Evolutionary conservation across 306 rosid genomes (phyloP).

Genomic region (Canavalia ensiformis): DNA sequence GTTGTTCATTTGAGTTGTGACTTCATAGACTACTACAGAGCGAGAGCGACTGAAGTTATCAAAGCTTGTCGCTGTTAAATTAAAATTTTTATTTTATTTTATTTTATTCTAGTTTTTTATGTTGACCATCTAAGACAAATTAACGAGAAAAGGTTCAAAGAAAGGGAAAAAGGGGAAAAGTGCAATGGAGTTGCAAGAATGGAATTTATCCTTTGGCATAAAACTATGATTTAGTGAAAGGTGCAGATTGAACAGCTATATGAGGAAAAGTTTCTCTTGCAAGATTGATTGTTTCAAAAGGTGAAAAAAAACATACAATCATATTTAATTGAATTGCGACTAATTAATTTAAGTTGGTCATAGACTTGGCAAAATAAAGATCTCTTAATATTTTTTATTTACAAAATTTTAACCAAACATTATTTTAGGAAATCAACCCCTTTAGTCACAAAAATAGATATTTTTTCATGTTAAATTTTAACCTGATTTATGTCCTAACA

Average conservation of each 20-base stretch:
- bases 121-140: not conserved
- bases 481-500: too few relatives aligned
- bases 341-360: too few relatives aligned
- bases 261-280: not conserved
- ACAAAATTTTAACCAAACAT: too few relatives aligned
- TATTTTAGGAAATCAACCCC: too few relatives aligned
- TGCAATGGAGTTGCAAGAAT: not conserved
- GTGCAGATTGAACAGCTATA: constrained; percentile 23
- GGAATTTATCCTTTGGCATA: constrained; percentile 42
- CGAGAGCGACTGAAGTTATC: not conserved
- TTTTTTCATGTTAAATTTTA: too few relatives aligned
- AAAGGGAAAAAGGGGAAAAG: not conserved
- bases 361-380: too few relatives aligned
- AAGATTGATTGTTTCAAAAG: too few relatives aligned
- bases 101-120: too few relatives aligned
- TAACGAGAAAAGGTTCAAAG: not conserved
- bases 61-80: constrained; percentile 2
- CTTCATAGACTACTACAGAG: not conserved
- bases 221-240: constrained; percentile 10
- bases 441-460: too few relatives aligned
- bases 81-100: not conserved
- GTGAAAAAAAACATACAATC: too few relatives aligned
- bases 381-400: too few relatives aligned
- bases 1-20: not conserved
- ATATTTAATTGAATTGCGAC: too few relatives aligned